phyloP scores from a whole-genome alignment of 768 basidiomycete species.

The Termitomyces sp. region DNA sequence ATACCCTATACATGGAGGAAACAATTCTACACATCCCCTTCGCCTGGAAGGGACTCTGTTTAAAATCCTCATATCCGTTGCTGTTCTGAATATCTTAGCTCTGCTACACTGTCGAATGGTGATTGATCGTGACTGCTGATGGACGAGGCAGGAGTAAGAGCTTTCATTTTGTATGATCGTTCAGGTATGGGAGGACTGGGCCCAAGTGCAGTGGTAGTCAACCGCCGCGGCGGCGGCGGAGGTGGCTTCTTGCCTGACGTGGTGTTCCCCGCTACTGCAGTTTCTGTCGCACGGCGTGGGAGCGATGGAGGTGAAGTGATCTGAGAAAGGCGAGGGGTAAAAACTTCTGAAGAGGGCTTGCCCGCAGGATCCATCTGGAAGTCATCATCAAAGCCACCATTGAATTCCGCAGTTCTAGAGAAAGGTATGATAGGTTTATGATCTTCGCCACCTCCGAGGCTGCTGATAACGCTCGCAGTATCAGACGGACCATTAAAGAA shows the following conservation, averaged over 20 bases:
- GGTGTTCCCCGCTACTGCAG: constrained; percentile 12
- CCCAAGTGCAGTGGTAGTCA: constrained; percentile 20
- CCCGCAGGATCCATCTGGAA: constrained; percentile 7
- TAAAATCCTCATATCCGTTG: constrained; percentile 47
- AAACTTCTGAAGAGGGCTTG: neutral
- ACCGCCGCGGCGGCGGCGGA: constrained; percentile 59
- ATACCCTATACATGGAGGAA: constrained; percentile 36
- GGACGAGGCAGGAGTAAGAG: constrained; percentile 28
- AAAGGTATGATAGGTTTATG: constrained; percentile 22
- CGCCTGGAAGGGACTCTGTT: constrained; percentile 62
- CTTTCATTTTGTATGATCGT: constrained; percentile 23
- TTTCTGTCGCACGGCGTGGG: constrained; percentile 17
- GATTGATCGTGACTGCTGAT: constrained; percentile 40
- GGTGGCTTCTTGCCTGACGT: constrained; percentile 39
- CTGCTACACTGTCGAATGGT: constrained; percentile 61
- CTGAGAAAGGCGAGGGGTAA: neutral
- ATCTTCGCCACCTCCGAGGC: constrained; percentile 38
- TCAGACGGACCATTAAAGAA: constrained; percentile 38
- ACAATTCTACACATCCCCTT: constrained; percentile 62
- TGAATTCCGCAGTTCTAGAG: constrained; percentile 2
- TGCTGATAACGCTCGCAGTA: constrained; percentile 37
- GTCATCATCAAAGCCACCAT: constrained; percentile 9
- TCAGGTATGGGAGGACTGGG: constrained; percentile 46
- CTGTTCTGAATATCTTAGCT: constrained; percentile 25
- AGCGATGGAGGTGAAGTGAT: constrained; percentile 13